These are phyloP conservation scores for Arabidopsis hybrid DNA, from an alignment of 441 rosid genomes.

Conservation along the genomic window DNA sequence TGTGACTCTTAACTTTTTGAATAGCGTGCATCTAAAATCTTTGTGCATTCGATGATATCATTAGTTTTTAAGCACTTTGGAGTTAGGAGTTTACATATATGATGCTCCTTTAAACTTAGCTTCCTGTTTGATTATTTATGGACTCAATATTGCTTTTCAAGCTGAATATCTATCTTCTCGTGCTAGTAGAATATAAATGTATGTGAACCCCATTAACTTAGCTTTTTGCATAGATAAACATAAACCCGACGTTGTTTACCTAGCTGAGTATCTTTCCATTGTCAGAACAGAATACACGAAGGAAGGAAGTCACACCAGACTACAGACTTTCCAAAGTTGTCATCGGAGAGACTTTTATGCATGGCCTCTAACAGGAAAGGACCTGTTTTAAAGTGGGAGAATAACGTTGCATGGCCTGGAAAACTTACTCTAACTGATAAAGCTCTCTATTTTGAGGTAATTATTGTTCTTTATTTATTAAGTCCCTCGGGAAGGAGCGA, in stretches of 20 bases:
- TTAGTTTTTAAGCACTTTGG: too few relatives aligned
- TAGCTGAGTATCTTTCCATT: conserved; percentile 47
- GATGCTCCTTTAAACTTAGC: conserved; percentile 7
- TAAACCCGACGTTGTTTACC: conserved; percentile 12
- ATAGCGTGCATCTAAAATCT: background rate
- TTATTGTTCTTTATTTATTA: conserved; percentile 20
- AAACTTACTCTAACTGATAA: conserved; percentile 83
- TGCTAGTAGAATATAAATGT: too few relatives aligned
- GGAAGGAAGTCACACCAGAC: conserved; percentile 73
- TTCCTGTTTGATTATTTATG: background rate
- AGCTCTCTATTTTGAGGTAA: conserved; percentile 97
- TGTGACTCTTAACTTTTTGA: conserved; percentile 21
- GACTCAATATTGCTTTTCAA: background rate
- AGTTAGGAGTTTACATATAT: conserved; percentile 7
- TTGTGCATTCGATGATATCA: conserved; percentile 13
- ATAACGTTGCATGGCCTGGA: conserved; percentile 96
- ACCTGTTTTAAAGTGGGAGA: conserved; percentile 96
- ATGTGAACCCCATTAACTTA: background rate
- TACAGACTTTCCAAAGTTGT: conserved; percentile 57
- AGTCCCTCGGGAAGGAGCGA: conserved; percentile 2
- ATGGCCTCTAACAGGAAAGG: conserved; percentile 82
- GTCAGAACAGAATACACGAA: conserved; percentile 84
- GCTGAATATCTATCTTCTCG: conserved; percentile 1
- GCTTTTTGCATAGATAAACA: conserved; percentile 19
- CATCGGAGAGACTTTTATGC: conserved; percentile 79